phyloP scores from a whole-genome alignment of 306 rosid species.

The Astragalus membranaceus region DNA sequence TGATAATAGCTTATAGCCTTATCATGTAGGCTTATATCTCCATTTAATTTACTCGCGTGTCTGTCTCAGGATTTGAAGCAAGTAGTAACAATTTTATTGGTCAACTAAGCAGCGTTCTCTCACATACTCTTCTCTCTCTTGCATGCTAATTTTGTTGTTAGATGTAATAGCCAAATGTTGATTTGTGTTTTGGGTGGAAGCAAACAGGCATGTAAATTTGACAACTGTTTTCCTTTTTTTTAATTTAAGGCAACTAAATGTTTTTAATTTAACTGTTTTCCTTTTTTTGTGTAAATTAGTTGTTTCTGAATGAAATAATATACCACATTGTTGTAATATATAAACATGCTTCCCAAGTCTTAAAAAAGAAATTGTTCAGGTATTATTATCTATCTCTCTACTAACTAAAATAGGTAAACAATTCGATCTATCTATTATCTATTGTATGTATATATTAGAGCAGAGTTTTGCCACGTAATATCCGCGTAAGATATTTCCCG shows the following conservation, averaged over 20 bases:
- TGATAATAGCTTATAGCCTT: neutral
- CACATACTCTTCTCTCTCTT: neutral
- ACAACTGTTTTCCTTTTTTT: conserved; percentile 24
- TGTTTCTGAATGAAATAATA: conserved; percentile 24
- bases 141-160: conserved; percentile 10
- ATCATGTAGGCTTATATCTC: neutral
- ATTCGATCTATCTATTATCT: too few species aligned
- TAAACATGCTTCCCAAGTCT: neutral
- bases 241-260: too few species aligned
- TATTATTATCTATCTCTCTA: neutral
- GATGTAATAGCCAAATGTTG: conserved; percentile 11
- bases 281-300: conserved; percentile 34
- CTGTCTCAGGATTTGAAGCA: conserved; percentile 47
- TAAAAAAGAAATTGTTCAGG: neutral
- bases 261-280: too few species aligned
- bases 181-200: conserved; percentile 25
- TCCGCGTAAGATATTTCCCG: too few species aligned
- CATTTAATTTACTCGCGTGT: neutral
- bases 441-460: too few species aligned
- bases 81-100: conserved; percentile 25
- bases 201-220: conserved; percentile 34
- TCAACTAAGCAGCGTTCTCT: conserved; percentile 17
- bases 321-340: conserved; percentile 19
- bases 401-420: conserved; percentile 3
- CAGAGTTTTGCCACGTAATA: too few species aligned